Conservation (phyloP, 73 alveolate species). For the Uronychia setigera region DNA sequence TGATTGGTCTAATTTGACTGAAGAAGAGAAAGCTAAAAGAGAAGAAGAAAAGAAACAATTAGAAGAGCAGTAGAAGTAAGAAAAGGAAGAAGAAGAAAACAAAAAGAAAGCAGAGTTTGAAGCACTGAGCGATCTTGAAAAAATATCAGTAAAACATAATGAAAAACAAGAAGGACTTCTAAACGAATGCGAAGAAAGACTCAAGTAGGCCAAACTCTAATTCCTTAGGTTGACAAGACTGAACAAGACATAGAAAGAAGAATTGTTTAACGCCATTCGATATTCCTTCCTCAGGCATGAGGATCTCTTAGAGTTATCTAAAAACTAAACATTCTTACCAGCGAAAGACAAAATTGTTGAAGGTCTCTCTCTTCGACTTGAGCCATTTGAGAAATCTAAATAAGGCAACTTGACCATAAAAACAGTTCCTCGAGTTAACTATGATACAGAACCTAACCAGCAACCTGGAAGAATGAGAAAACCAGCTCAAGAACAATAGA, state of each 20-base stretch:
- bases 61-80: slow-evolving; percentile 25
- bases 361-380: slow-evolving; percentile 28
- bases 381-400: slow-evolving; percentile 33
- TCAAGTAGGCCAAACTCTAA: not conserved
- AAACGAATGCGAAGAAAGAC: not conserved
- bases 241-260: slow-evolving; percentile 18
- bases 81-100: slow-evolving; percentile 46
- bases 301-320: slow-evolving; percentile 15
- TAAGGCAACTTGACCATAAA: slow-evolving; percentile 23
- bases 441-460: not conserved
- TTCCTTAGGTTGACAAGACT: slow-evolving; percentile 16
- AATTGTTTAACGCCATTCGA: slow-evolving; percentile 21
- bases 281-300: slow-evolving; percentile 41
- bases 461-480: not conserved
- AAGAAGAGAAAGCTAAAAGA: slow-evolving; percentile 41
- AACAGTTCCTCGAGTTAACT: slow-evolving; percentile 13
- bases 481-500: not conserved
- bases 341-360: slow-evolving; percentile 47
- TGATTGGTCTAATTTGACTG: slow-evolving; percentile 5
- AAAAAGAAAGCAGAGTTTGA: slow-evolving; percentile 15
- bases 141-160: not conserved
- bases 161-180: slow-evolving; percentile 6
- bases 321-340: slow-evolving; percentile 28
- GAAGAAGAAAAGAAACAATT: slow-evolving; percentile 9
- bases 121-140: slow-evolving; percentile 32